Percentiles rank a stretch among this genome's conserved stretches.
Evolutionary conservation across 805 yeast species (phyloP).

Genomic region (Pichia membranifaciens): DNA sequence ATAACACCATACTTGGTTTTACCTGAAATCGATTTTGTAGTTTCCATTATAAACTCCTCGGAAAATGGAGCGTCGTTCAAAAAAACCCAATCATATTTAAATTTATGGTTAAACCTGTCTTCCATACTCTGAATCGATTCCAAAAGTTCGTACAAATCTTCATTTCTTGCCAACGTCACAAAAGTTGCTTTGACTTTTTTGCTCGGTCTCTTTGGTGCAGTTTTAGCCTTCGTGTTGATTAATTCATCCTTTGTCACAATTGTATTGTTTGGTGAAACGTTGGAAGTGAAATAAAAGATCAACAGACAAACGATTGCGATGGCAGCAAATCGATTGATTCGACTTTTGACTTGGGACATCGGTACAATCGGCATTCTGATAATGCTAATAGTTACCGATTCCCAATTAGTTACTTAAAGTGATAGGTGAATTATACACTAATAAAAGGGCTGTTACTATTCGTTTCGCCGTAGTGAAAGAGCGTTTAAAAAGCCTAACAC

Average conservation of each 20-base stretch:
- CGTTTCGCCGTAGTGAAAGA: no score
- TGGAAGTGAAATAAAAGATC: not conserved
- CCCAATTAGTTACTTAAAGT: no score
- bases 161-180: constrained; percentile 70
- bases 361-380: not conserved
- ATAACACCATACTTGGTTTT: constrained; percentile 68
- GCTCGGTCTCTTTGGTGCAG: not conserved
- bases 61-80: constrained; percentile 79
- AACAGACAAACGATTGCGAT: not conserved
- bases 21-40: constrained; percentile 68
- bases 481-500: no score
- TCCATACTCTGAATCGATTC: constrained; percentile 71
- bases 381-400: no score
- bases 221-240: not conserved
- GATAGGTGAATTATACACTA: no score
- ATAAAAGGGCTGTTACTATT: no score
- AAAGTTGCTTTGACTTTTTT: constrained; percentile 31
- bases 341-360: not conserved
- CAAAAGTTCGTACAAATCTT: constrained; percentile 53
- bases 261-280: not conserved
- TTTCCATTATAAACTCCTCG: constrained; percentile 67
- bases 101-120: constrained; percentile 79
- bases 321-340: not conserved
- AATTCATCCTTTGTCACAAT: not conserved
- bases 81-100: constrained; percentile 90